Evolutionary conservation across 2,329 filamentous ascomycete species (phyloP), one percentile per base, ranked within the genome.

Genomic region (Elsinoe perseae): DNA sequence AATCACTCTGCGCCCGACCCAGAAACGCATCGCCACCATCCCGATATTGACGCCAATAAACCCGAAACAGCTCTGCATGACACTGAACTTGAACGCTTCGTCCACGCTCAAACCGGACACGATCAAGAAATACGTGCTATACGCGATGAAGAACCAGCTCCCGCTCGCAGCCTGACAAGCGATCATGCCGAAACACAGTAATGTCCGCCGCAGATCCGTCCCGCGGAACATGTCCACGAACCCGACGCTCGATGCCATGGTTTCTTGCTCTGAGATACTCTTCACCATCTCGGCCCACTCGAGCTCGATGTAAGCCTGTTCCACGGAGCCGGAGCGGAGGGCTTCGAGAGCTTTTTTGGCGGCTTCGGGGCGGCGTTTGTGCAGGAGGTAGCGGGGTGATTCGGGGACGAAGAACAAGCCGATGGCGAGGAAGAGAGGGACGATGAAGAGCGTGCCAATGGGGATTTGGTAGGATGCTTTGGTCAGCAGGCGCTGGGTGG

Each of bases 81-180:
- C 72, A 6, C 75, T 70, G 38, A 78, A 79, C 44, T 73, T 69
- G 64, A 80, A 80, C 1, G 76, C 69, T 21, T 75, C 69, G 25
- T 69, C 64, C 25, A 76, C 69, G 14, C 25, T 32, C 28, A 52
- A 30, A 4, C 54, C 54, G 2, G 40, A 77, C 75, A 81, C 80
- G 61, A 76, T 73, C 62, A 82, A 78, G 70, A 82, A 81, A 65
- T 81, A 82, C 2, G 79, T 80, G 21, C 73, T 72, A 60, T 78
- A 80, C 0, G 76, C 79, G 28, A 63, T 61, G 27, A 69, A 66
- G 58, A 70, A 69, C 67, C 69, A 69, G 43, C 65, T 61, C 1
- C 68, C 68, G 1, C 65, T 66, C 12, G 66, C 64, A 42, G 66
- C 66, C 58, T 69, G 68, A 1, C 68, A 59, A 1, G 64, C 62